Evolutionary conservation across 2,329 filamentous ascomycete species (phyloP), one percentile per base, ranked within the genome.

Genomic region (Aspergillus texensis): DNA sequence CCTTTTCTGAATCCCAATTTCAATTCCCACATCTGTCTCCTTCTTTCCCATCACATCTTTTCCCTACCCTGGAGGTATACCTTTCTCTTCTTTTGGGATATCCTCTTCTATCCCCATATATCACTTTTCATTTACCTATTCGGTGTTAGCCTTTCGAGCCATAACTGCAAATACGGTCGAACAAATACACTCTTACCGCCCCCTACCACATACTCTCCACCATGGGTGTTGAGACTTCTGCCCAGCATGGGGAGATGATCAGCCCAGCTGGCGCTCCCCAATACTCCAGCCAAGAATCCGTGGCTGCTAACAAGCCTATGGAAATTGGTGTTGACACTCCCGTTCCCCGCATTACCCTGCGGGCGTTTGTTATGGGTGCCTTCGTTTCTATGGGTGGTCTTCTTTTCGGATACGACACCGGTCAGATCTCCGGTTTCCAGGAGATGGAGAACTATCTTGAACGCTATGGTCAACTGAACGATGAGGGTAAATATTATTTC

Each of bases 311-410:
- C 30, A 74, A 75, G 65, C 70, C 71, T 4, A 53, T 63, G 54
- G 57, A 66, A 6, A 58, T 65, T 6, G 71, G 67, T 0, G 65
- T 77, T 41, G 72, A 78, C 58, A 74, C 72, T 1, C 71, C 72
- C 0, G 66, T 78, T 3, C 77, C 77, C 14, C 65, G 69, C 4
- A 60, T 82, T 32, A 82, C 79, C 16, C 62, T 74, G 61, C 73
- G 75, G 21, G 75, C 79, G 12, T 69, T 78, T 39, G 60, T 75
- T 57, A 79, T 82, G 79, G 78, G 76, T n/a, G 67, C 80, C 19
- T 77, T 81, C 58, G 78, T 81, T 48, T 82, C 80, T 1, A 81
- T 82, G 77, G 80, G 80, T 59, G 80, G 80, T 55, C 74, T 82
- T 21, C 75, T 81, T n/a, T 80, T 80, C 59, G 78, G 79, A 21